These are phyloP conservation scores for Cyclotella cryptica DNA, from an alignment of 108 stramenopile genomes.

Conservation along the genomic window DNA sequence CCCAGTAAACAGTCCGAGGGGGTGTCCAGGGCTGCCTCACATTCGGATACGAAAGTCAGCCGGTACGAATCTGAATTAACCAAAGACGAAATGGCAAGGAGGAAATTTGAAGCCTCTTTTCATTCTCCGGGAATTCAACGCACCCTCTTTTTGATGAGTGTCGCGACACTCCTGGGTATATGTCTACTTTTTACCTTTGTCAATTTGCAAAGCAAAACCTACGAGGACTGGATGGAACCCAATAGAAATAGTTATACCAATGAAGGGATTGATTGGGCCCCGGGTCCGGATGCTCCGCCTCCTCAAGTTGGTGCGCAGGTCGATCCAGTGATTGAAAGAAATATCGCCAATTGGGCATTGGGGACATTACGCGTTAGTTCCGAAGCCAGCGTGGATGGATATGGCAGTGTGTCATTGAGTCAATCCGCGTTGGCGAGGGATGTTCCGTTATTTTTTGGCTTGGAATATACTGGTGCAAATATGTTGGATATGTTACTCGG, in stretches of 20 bases:
- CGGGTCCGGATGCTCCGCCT: constrained; percentile 24
- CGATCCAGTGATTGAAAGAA: background rate
- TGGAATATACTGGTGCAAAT: constrained; percentile 18
- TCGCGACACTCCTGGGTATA: background rate
- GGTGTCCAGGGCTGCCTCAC: background rate
- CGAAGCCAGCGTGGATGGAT: constrained; percentile 22
- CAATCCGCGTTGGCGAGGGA: constrained; percentile 8
- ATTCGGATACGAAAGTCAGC: background rate
- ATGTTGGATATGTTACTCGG: constrained; percentile 23
- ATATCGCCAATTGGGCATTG: constrained; percentile 32
- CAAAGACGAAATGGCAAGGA: background rate
- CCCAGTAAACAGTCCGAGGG: background rate
- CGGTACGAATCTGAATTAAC: background rate
- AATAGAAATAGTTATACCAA: background rate
- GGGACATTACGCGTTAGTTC: constrained; percentile 23
- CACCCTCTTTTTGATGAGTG: background rate
- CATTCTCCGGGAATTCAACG: constrained; percentile 1
- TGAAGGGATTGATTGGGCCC: constrained; percentile 13
- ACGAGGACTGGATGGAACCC: constrained; percentile 6
- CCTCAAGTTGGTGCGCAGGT: constrained; percentile 10
- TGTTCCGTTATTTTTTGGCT: constrained; percentile 44
- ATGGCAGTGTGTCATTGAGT: constrained; percentile 12
- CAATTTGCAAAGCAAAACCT: background rate
- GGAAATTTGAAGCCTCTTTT: background rate
- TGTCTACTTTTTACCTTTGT: constrained; percentile 4